phyloP scores from a whole-genome alignment of 768 basidiomycete species.

The Leccinum truebloodii region DNA sequence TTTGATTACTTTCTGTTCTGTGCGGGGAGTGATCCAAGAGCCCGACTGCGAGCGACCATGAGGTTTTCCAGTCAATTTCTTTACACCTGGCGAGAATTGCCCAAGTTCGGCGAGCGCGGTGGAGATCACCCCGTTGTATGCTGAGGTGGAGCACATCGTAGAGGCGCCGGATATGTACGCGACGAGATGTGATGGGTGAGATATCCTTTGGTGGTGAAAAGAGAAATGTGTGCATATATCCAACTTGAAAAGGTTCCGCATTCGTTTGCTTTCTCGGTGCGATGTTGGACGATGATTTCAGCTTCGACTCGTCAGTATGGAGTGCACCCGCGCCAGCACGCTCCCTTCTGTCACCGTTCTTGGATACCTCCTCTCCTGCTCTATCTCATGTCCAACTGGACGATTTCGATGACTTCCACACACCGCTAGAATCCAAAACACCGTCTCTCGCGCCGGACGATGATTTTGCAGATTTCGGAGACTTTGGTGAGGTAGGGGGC shows the following conservation, averaged over 20 bases:
- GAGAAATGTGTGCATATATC: slow-evolving; percentile 48
- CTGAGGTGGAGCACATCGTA: slow-evolving; percentile 73
- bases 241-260: background rate
- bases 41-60: slow-evolving; percentile 70
- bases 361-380: slow-evolving; percentile 30
- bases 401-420: slow-evolving; percentile 54
- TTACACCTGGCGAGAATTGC: slow-evolving; percentile 72
- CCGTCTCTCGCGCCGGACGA: slow-evolving; percentile 51
- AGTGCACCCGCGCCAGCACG: slow-evolving; percentile 44
- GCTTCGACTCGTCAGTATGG: slow-evolving; percentile 77
- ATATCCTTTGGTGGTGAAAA: slow-evolving; percentile 60
- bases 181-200: slow-evolving; percentile 54
- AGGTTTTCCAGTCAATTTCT: slow-evolving; percentile 70
- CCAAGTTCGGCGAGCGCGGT: slow-evolving; percentile 70
- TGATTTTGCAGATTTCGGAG: slow-evolving; percentile 86
- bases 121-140: slow-evolving; percentile 64
- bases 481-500: slow-evolving; percentile 70
- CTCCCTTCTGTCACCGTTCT: slow-evolving; percentile 29
- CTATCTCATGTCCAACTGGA: slow-evolving; percentile 43
- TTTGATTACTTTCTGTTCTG: slow-evolving; percentile 30
- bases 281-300: slow-evolving; percentile 71
- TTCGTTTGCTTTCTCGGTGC: slow-evolving; percentile 2
- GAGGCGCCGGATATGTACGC: slow-evolving; percentile 71
- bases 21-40: slow-evolving; percentile 45
- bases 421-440: slow-evolving; percentile 47